Conservation (phyloP, 2,329 filamentous ascomycete species). For the Colletotrichum zoysiae region DNA sequence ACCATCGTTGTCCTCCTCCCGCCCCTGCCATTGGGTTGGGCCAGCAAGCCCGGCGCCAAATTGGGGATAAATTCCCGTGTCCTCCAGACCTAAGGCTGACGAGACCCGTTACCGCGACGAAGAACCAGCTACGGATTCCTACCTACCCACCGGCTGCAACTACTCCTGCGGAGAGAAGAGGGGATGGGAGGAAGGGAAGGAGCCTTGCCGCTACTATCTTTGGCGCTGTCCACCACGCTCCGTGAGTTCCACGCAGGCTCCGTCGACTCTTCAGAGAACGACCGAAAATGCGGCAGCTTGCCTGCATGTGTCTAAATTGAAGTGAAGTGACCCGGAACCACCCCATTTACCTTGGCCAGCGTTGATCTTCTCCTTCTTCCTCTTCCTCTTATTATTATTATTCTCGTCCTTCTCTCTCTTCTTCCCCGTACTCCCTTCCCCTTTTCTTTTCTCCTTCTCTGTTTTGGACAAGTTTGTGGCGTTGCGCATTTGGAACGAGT, state of each 20-base stretch:
- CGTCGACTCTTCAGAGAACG: slow-evolving; percentile 15
- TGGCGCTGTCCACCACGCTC: slow-evolving; percentile 21
- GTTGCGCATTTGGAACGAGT: not conserved
- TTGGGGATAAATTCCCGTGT: slow-evolving; percentile 20
- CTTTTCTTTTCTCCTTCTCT: not conserved
- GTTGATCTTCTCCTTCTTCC: not conserved
- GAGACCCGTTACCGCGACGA: slow-evolving; percentile 20
- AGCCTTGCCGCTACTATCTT: slow-evolving; percentile 19
- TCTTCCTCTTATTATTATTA: too few species aligned
- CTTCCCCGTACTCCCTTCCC: not conserved
- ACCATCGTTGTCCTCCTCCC: slow-evolving; percentile 12
- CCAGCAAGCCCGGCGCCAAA: not conserved
- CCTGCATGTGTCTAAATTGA: not conserved
- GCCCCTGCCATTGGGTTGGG: not conserved
- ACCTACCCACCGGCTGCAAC: not conserved
- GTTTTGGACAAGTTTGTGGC: not conserved
- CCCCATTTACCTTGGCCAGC: not conserved
- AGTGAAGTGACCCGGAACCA: not conserved
- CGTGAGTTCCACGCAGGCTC: slow-evolving; percentile 32
- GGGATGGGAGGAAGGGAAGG: slow-evolving; percentile 19
- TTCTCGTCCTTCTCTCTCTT: too few species aligned
- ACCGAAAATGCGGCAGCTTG: not conserved
- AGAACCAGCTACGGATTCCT: not conserved
- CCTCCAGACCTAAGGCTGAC: slow-evolving; percentile 38
- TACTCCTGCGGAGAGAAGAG: slow-evolving; percentile 16